These are phyloP conservation scores for Incumbomyces delicatus DNA, from an alignment of 2,329 filamentous ascomycete genomes.

Conservation along the genomic window DNA sequence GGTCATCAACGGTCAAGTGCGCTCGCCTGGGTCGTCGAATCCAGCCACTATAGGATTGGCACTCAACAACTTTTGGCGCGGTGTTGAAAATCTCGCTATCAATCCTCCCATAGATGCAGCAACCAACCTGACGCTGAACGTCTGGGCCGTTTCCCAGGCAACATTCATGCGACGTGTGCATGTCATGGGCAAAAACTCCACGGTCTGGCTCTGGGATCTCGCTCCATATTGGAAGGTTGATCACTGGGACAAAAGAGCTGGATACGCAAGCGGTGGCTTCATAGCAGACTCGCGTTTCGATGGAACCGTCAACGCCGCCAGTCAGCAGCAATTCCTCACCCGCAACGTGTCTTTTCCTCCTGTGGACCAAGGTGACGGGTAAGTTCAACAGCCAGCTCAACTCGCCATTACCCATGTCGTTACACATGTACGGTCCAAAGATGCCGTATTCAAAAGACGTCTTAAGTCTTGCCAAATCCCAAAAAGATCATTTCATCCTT, in stretches of 20 bases:
- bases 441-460: too few species aligned
- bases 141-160: not conserved
- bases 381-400: too few species aligned
- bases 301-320: not conserved
- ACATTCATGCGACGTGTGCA: slow-evolving; percentile 2
- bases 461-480: too few species aligned
- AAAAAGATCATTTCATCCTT: too few species aligned
- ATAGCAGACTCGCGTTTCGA: not conserved
- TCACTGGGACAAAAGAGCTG: too few species aligned
- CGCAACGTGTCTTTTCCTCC: too few species aligned
- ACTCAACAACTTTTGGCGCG: slow-evolving; percentile 1
- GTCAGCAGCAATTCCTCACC: not conserved
- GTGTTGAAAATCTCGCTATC: slow-evolving; percentile 1
- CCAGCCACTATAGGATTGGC: not conserved
- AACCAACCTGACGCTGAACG: not conserved
- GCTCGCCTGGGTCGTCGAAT: not conserved
- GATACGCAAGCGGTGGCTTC: not conserved
- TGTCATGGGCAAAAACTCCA: not conserved
- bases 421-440: too few species aligned
- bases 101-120: not conserved
- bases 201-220: not conserved
- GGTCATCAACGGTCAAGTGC: not conserved
- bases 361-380: too few species aligned
- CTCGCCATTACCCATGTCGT: too few species aligned
- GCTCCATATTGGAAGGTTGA: not conserved